Evolutionary conservation across 1,139 yeast species (phyloP), one percentile per base, ranked within the genome.

Genomic region (Debaryomycetaceae sp.): DNA sequence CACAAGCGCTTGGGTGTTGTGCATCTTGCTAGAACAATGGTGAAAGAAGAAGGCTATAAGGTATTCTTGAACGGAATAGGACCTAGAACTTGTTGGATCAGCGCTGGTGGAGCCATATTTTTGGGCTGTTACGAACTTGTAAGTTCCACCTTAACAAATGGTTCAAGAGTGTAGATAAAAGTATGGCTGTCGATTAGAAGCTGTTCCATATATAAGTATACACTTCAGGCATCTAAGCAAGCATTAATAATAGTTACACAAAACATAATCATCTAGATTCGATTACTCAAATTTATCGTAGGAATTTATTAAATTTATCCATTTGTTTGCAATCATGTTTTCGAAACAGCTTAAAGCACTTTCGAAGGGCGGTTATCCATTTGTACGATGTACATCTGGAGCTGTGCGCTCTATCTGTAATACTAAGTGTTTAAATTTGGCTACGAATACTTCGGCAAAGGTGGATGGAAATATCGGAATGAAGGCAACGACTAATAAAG

Each of bases 71-170:
- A 78, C 42, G 99, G 99, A 5, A 76, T 91, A 36, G 97, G 96
- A 0, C 98, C 99, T 2, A 75, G 99, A 61, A 90, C 97, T 0
- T 77, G 87, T 80, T 93, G 99, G 99, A 93, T 93, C 49, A 85
- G 96, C 68, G 95, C 96, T 4, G 99, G 99, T 14, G 99, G 99
- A 17, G 97, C 98, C 30, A 89, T 95, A 34, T 93, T 95, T 68
- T 73, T 93, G 46, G 99, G 99, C 3, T 88, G 89, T 47, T 93
- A 93, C 59, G 99, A 93, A 64, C 66, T 85, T 23, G 91, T 85
- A 5, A 27, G 31, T 11, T 8, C 31, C 11, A 8, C 31, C 31
- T 27, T 27, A 27, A 8, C 31, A 11, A 27, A 17, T 2, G 20
- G 20, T 17, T 17, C 20, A 17, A 17, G 20, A 17, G 20, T 17